Evolutionary conservation across 2,329 filamentous ascomycete species (phyloP).

Genomic region (Neonectria punicea): DNA sequence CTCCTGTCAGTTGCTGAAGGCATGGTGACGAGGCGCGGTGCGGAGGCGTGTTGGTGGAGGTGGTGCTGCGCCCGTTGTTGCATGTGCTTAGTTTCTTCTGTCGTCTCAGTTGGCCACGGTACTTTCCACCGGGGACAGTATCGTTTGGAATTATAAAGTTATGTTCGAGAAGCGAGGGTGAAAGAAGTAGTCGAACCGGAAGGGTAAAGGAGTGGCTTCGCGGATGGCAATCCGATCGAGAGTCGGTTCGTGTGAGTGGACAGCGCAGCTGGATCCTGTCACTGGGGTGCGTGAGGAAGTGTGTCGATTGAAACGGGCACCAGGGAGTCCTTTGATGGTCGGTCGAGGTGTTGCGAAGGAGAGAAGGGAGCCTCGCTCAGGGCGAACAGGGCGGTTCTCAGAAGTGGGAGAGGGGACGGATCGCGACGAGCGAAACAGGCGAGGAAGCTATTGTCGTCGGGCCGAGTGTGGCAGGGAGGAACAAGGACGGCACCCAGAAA

Average conservation of each 20-base stretch:
- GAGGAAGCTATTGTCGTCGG: constrained; percentile 37
- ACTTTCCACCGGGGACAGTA: constrained; percentile 36
- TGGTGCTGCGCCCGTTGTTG: constrained; percentile 16
- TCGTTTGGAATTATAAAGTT: constrained; percentile 35
- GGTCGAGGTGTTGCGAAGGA: constrained; percentile 22
- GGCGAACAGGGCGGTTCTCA: constrained; percentile 17
- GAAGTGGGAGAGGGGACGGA: constrained; percentile 18
- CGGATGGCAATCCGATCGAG: constrained; percentile 32
- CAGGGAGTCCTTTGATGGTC: constrained; percentile 16
- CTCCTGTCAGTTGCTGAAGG: constrained; percentile 70
- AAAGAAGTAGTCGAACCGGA: constrained; percentile 27
- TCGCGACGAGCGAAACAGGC: constrained; percentile 31
- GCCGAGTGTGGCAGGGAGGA: constrained; percentile 42
- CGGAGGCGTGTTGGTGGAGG: constrained; percentile 8
- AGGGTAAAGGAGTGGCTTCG: constrained; percentile 39
- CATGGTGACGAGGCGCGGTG: constrained; percentile 56
- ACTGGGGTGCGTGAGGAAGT: constrained; percentile 31
- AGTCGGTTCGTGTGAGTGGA: constrained; percentile 38
- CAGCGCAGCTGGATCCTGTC: constrained; percentile 46
- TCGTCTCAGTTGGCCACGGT: constrained; percentile 27
- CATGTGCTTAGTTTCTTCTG: constrained; percentile 18
- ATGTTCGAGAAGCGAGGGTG: constrained; percentile 31
- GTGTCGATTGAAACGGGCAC: constrained; percentile 26
- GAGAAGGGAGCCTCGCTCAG: constrained; percentile 25
- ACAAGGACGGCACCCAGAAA: constrained; percentile 39